Conservation (phyloP, 306 rosid species). For the Trifolium fragiferum region DNA sequence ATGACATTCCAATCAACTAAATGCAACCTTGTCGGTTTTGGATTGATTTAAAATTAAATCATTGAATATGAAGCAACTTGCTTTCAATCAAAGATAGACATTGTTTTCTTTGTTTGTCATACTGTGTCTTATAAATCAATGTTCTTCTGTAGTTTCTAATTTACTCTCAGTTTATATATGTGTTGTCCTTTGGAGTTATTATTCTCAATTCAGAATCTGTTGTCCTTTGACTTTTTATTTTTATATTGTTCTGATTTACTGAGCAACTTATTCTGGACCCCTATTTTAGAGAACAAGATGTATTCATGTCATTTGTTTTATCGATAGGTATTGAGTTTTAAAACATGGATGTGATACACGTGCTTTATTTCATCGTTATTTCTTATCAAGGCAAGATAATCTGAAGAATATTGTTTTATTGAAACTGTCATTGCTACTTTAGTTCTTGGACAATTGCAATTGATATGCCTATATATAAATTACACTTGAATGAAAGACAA, state of each 20-base stretch:
- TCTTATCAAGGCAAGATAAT: not conserved
- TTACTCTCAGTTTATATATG: not conserved
- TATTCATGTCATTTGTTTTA: not conserved
- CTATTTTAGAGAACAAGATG: not conserved
- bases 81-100: not conserved
- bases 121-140: not conserved
- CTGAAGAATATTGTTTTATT: not conserved
- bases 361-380: not conserved
- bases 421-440: not conserved
- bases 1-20: conserved; percentile 11
- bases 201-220: too few relatives aligned
- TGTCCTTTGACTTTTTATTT: not conserved
- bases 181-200: not conserved
- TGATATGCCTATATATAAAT: too few relatives aligned
- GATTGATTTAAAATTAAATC: not conserved
- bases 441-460: too few relatives aligned
- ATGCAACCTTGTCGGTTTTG: too few relatives aligned
- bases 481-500: too few relatives aligned
- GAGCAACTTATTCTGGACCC: not conserved
- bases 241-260: not conserved
- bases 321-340: not conserved
- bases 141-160: conserved; percentile 15
- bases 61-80: not conserved
- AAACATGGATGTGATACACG: not conserved
- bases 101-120: not conserved